phyloP scores from a whole-genome alignment of 179 eudicot species.

The Beta macrorhiza region DNA sequence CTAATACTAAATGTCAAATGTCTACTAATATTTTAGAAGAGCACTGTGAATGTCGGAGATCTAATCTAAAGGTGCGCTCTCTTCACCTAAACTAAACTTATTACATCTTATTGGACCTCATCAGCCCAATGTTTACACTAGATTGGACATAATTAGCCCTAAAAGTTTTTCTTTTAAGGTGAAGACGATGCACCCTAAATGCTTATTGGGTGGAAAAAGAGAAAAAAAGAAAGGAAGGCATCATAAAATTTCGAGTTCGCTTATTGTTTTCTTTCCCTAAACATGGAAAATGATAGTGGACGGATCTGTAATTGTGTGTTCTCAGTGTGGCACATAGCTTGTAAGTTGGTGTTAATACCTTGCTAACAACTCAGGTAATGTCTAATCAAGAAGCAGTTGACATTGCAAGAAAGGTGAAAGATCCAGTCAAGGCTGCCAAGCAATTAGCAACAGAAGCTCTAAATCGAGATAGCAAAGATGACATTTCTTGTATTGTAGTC shows the following conservation, averaged over 20 bases:
- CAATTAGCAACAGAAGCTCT: constrained; percentile 43
- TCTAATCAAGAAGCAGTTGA: constrained; percentile 50
- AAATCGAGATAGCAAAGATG: constrained; percentile 51
- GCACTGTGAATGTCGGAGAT: neutral
- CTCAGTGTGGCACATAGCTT: neutral
- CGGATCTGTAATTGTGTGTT: neutral
- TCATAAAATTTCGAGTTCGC: neutral
- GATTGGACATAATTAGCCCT: too few species aligned
- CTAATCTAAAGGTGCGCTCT: too few species aligned
- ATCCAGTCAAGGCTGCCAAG: constrained; percentile 46
- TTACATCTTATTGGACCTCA: too few species aligned
- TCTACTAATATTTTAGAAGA: neutral
- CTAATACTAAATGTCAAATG: neutral
- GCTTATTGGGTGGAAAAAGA: neutral
- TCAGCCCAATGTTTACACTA: too few species aligned
- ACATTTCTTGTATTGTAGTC: constrained; percentile 52
- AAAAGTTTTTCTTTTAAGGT: too few species aligned
- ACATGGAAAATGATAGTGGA: neutral
- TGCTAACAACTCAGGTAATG: constrained; percentile 34
- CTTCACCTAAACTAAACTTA: too few species aligned
- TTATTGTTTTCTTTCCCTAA: neutral
- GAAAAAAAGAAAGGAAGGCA: too few species aligned
- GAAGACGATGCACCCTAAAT: too few species aligned
- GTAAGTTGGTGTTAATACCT: neutral
- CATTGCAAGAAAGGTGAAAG: constrained; percentile 37